Evolutionary conservation across 2,329 filamentous ascomycete genomes (phyloP).

Genomic region (Amauroascus verrucosus): DNA sequence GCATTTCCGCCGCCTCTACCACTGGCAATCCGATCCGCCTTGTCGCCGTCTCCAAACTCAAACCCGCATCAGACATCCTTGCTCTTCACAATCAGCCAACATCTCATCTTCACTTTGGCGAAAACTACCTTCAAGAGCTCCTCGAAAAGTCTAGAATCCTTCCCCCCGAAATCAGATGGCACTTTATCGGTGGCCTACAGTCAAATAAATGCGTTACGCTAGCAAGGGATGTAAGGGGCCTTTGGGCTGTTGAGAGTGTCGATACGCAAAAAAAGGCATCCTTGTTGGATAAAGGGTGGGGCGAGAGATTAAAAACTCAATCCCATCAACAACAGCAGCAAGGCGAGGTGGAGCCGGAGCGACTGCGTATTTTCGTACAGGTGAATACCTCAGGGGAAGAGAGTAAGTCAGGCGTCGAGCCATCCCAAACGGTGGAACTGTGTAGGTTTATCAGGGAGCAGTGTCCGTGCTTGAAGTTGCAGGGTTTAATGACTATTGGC

Average conservation of each 20-base stretch:
- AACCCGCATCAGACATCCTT: constrained; percentile 83
- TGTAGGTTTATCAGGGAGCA: constrained; percentile 59
- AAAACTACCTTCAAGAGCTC: constrained; percentile 92
- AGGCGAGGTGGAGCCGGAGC: constrained; percentile 21
- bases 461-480: constrained; percentile 63
- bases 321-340: constrained; percentile 19
- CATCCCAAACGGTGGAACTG: constrained; percentile 52
- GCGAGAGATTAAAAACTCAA: constrained; percentile 39
- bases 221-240: constrained; percentile 69
- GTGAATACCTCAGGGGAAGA: constrained; percentile 90
- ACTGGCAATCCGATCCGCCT: constrained; percentile 45
- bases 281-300: constrained; percentile 66
- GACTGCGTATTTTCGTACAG: constrained; percentile 72
- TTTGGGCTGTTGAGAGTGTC: constrained; percentile 85
- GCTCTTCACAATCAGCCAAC: constrained; percentile 58
- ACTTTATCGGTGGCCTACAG: constrained; percentile 92
- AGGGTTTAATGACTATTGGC: constrained; percentile 94
- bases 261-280: constrained; percentile 81
- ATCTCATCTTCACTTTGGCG: constrained; percentile 71
- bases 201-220: constrained; percentile 86
- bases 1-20: constrained; percentile 42
- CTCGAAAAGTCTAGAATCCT: constrained; percentile 73
- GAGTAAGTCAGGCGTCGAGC: constrained; percentile 71
- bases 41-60: constrained; percentile 92
- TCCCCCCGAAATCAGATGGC: constrained; percentile 68